These are phyloP conservation scores for Thoreauomyces humboldtii DNA, from an alignment of 192 early-diverging fungal species.

Conservation along the genomic window DNA sequence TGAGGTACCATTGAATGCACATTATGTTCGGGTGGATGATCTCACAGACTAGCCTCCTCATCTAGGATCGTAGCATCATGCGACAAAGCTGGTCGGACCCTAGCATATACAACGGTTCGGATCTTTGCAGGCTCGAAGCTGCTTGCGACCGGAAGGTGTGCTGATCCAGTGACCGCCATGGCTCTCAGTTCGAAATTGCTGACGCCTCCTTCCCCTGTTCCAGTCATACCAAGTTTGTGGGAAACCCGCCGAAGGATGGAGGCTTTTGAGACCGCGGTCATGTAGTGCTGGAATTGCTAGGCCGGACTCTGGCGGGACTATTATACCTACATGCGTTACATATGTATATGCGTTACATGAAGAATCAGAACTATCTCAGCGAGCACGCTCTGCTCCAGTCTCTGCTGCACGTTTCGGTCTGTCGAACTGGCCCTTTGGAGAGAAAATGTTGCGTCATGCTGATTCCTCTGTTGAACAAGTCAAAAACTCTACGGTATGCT, in stretches of 20 bases:
- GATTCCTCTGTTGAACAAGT: not conserved
- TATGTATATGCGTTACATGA: too few relatives aligned
- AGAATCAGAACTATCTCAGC: not conserved
- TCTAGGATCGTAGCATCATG: constrained; percentile 2
- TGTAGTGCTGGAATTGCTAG: too few relatives aligned
- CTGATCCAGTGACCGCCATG: too few relatives aligned
- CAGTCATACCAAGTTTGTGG: constrained; percentile 16
- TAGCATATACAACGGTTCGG: constrained; percentile 20
- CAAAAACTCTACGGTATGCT: not conserved
- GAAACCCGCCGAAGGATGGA: constrained; percentile 8
- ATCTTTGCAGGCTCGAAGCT: constrained; percentile 19
- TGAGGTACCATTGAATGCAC: too few relatives aligned
- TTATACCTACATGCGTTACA: too few relatives aligned
- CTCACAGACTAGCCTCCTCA: not conserved
- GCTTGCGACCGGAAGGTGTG: constrained; percentile 21
- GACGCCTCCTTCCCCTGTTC: not conserved
- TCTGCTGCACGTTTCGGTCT: not conserved
- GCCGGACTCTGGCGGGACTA: too few relatives aligned
- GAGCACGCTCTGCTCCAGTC: not conserved
- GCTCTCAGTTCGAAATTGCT: too few relatives aligned
- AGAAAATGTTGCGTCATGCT: not conserved
- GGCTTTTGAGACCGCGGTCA: not conserved
- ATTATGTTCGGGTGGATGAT: not conserved
- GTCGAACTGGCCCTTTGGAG: not conserved
- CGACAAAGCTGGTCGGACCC: constrained; percentile 19